Evolutionary conservation across 768 basidiomycete genomes (phyloP).

Genomic region (Tylopilus cervinicoccineus): DNA sequence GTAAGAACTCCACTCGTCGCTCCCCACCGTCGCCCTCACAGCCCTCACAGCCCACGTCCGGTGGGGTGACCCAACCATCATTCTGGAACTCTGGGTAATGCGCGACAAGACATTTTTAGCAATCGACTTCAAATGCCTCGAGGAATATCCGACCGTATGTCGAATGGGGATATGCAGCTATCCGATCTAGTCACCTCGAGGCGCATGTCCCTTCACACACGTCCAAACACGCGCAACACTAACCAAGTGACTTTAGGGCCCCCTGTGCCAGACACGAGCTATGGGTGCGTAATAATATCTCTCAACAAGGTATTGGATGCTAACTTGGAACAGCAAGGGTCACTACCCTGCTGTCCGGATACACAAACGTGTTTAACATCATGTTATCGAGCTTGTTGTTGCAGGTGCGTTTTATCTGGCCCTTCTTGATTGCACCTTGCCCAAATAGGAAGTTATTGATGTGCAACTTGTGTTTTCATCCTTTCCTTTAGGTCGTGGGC

Average conservation of each 20-base stretch:
- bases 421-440: background rate
- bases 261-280: slow-evolving; percentile 69
- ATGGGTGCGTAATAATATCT: slow-evolving; percentile 48
- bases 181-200: slow-evolving; percentile 68
- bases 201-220: slow-evolving; percentile 46
- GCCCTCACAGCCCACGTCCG: slow-evolving; percentile 64
- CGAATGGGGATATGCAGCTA: slow-evolving; percentile 82
- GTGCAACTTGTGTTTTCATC: background rate
- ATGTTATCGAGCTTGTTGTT: slow-evolving; percentile 62
- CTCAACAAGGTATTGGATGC: slow-evolving; percentile 3
- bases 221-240: background rate
- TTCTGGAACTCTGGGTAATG: slow-evolving; percentile 63
- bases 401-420: slow-evolving; percentile 50
- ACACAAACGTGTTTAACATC: slow-evolving; percentile 62
- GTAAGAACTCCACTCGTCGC: slow-evolving; percentile 68
- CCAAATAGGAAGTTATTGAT: slow-evolving; percentile 20
- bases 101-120: slow-evolving; percentile 73
- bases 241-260: slow-evolving; percentile 52
- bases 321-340: slow-evolving; percentile 42
- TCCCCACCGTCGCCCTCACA: slow-evolving; percentile 64
- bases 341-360: slow-evolving; percentile 73
- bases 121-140: slow-evolving; percentile 72
- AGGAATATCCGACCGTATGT: slow-evolving; percentile 62
- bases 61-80: slow-evolving; percentile 59
- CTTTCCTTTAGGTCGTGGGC: background rate